A percentile compares a stretch with the other conserved stretches of the same genome.
Conservation (phyloP, 139 green algal species). For the Closterium sp. region DNA sequence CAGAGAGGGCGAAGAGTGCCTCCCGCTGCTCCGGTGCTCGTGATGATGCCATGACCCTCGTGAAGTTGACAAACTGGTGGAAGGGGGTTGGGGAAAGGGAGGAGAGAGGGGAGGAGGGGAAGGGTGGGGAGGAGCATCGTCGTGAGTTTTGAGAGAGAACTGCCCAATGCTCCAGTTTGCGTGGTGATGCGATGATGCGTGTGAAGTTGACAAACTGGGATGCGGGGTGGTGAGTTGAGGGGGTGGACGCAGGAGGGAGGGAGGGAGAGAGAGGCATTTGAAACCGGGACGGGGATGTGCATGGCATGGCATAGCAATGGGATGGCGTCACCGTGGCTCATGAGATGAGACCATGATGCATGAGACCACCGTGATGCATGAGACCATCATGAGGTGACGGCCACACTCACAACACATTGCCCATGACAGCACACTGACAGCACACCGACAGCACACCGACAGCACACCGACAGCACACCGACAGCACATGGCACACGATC, state of each 20-base stretch:
- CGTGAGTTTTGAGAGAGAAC: constrained; percentile 15
- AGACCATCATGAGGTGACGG: too few relatives aligned
- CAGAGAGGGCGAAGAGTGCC: constrained; percentile 64
- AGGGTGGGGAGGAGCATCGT: neutral
- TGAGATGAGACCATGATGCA: too few relatives aligned
- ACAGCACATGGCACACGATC: too few relatives aligned
- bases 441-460: too few relatives aligned
- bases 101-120: neutral
- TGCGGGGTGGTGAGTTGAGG: too few relatives aligned
- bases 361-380: too few relatives aligned
- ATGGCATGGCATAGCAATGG: too few relatives aligned
- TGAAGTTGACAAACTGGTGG: constrained; percentile 74
- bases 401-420: too few relatives aligned
- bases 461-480: too few relatives aligned
- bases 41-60: constrained; percentile 34
- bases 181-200: constrained; percentile 8
- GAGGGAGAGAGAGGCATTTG: neutral
- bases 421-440: too few relatives aligned
- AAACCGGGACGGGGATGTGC: too few relatives aligned
- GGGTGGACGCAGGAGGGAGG: neutral
- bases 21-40: constrained; percentile 20
- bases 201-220: constrained; percentile 75
- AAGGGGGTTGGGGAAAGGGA: neutral
- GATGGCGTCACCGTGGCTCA: too few relatives aligned
- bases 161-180: constrained; percentile 10